Evolutionary conservation across 108 stramenopile genomes (phyloP).

Genomic region (Nannochloropsis oceanica): DNA sequence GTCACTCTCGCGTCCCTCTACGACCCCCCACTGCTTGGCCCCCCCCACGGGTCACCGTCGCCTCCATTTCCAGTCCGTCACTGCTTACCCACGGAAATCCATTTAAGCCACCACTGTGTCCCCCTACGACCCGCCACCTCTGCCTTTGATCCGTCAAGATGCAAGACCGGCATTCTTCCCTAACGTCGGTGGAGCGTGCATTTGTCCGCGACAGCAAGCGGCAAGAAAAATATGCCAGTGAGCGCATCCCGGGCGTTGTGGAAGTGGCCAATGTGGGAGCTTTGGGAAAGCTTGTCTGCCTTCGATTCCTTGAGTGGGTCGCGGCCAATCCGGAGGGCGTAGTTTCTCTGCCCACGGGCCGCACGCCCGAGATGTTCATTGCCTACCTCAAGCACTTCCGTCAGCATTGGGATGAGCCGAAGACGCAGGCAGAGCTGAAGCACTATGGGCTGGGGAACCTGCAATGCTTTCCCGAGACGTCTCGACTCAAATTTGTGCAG

Average conservation of each 20-base stretch:
- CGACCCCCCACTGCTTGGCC: too few relatives aligned
- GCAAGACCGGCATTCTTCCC: neutral
- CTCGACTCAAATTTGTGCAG: conserved; percentile 7
- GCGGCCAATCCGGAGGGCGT: conserved; percentile 1
- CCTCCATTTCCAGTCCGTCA: too few relatives aligned
- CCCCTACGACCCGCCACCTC: too few relatives aligned
- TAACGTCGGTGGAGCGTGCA: neutral
- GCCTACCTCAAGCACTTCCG: conserved; percentile 3
- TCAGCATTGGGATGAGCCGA: neutral
- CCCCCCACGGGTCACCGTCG: too few relatives aligned
- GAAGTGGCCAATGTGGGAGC: conserved; percentile 11
- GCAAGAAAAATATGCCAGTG: neutral
- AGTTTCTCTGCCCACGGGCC: conserved; percentile 14
- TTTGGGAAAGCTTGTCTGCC: conserved; percentile 13
- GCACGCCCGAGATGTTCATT: conserved; percentile 17
- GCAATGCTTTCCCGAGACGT: neutral
- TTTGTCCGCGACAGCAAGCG: neutral
- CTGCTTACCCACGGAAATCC: too few relatives aligned
- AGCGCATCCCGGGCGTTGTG: neutral
- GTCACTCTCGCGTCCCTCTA: too few relatives aligned
- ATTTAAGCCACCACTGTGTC: too few relatives aligned
- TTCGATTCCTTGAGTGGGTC: conserved; percentile 19
- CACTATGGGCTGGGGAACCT: neutral
- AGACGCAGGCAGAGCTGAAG: conserved; percentile 1
- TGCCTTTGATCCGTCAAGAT: neutral